Evolutionary conservation across 306 rosid species (phyloP), one percentile per base, ranked within the genome.

Genomic region (Trifolium pratense): DNA sequence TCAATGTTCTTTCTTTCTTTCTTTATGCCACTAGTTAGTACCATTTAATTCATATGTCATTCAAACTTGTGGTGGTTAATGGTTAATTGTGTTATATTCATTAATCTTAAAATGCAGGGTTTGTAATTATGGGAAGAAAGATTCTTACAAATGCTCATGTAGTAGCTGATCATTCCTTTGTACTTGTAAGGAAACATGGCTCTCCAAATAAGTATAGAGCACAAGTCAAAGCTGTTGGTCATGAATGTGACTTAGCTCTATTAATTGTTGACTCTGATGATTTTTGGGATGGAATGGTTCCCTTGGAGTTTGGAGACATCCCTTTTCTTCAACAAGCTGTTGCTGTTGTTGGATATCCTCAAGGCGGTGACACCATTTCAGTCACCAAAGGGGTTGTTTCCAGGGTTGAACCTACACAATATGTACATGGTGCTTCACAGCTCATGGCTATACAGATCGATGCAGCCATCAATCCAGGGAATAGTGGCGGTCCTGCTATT

Each of bases 401-500:
- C 37, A 81, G 97, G 87, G 93, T 90, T 80, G 98, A 93, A 79
- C 97, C 92, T 26, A 93, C 98, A 42, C 97, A 90, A 65, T 93
- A 93, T 80, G 97, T 82, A 9, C 98, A 93, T 42, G 98, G 98
- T 9, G 95, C 96, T 11, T 86, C 97, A 39, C 91, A 90, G 78
- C 84, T 93, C 25, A 81, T 92, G 97, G 98, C 97, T 55, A 93
- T 93, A 52, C 98, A 93, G 71, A 93, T 93, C 17, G 98, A 93
- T 81, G 97, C 98, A 15, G 98, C 98, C 29, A 90, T 93, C 71
- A 93, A 93, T 83, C 97, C 98, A 5, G 97, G 98, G 62, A 93
- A 93, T 85, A 90, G 98, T 76, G 98, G 98, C 29, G 98, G 98
- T 79, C 98, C 98, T 20, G 98, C 96, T 8, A 86, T 93, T 75